These are phyloP conservation scores for Trichoderma sp. DNA, from an alignment of 2,329 filamentous ascomycete species.

Conservation along the genomic window DNA sequence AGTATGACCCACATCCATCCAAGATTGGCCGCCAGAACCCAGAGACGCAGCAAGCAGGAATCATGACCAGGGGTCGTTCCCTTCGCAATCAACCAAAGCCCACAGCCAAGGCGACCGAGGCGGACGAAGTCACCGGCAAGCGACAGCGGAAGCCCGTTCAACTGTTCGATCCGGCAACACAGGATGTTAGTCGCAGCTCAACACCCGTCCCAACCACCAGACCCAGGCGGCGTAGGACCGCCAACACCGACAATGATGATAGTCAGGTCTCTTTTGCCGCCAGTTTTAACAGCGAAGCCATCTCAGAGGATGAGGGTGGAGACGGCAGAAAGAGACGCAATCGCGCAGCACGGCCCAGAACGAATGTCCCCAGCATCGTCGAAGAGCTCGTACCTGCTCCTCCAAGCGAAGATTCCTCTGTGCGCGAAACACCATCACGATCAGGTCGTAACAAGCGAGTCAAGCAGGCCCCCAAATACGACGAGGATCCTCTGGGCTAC, in stretches of 20 bases:
- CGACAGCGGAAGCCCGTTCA: conserved; percentile 57
- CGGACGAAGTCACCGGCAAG: conserved; percentile 56
- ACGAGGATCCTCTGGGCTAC: conserved; percentile 37
- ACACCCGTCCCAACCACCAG: conserved; percentile 50
- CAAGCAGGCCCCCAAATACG: conserved; percentile 37
- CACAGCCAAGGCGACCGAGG: conserved; percentile 62
- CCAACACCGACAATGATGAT: conserved; percentile 39
- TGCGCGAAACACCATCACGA: conserved; percentile 30
- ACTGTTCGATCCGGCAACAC: conserved; percentile 55
- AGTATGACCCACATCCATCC: conserved; percentile 61
- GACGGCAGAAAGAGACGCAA: conserved; percentile 38
- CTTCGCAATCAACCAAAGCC: conserved; percentile 61
- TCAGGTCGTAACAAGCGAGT: conserved; percentile 36
- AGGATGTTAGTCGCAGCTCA: conserved; percentile 55
- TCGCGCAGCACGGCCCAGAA: conserved; percentile 38
- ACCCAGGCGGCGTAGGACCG: conserved; percentile 41
- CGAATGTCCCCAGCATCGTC: conserved; percentile 32
- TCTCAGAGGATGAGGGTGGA: conserved; percentile 40
- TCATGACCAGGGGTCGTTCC: conserved; percentile 56
- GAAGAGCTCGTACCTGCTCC: conserved; percentile 36
- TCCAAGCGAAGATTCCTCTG: conserved; percentile 15
- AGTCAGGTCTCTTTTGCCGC: conserved; percentile 35
- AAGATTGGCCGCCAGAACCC: conserved; percentile 65
- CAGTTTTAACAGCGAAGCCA: conserved; percentile 43
- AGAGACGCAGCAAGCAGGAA: conserved; percentile 54